These are phyloP conservation scores for Beauveria medogensis DNA, from an alignment of 2,329 filamentous ascomycete species.

Conservation along the genomic window DNA sequence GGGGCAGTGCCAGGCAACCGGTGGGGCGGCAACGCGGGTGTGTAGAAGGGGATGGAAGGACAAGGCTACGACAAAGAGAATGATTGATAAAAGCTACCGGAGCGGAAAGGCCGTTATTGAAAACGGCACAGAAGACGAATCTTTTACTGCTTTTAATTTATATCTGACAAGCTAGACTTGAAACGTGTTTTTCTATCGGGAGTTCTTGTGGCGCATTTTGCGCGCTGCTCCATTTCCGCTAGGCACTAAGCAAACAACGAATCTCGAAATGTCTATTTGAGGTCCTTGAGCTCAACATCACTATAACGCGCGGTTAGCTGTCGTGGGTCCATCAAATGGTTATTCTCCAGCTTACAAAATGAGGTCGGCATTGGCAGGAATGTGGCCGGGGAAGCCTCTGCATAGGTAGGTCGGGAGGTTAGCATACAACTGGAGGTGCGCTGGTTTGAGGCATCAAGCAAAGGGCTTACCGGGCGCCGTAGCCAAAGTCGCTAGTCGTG, in stretches of 20 bases:
- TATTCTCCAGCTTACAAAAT: slow-evolving; percentile 62
- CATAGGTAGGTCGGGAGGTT: slow-evolving; percentile 6
- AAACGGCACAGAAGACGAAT: neutral
- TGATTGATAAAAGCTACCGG: neutral
- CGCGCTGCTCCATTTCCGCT: neutral
- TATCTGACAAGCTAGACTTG: neutral
- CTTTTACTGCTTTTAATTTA: slow-evolving; percentile 1
- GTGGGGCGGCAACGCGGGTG: slow-evolving; percentile 1
- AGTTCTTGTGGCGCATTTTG: neutral
- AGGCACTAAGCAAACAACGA: neutral
- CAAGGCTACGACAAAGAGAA: neutral
- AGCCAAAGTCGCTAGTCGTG: slow-evolving; percentile 50
- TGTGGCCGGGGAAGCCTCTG: slow-evolving; percentile 71
- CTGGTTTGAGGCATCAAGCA: neutral
- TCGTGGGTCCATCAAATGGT: too few relatives aligned
- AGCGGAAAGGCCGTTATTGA: neutral
- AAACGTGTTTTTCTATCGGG: neutral
- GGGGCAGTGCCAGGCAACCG: slow-evolving; percentile 12
- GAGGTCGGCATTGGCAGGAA: slow-evolving; percentile 66
- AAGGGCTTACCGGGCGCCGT: slow-evolving; percentile 49
- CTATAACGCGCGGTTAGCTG: slow-evolving; percentile 29
- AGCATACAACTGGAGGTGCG: slow-evolving; percentile 4
- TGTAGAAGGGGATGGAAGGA: slow-evolving; percentile 9
- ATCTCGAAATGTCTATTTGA: slow-evolving; percentile 35
- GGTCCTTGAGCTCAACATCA: slow-evolving; percentile 60